Base-by-base conservation (phyloP, 352 stramenopile genomes). In the Phytophthora hibernalis region DNA sequence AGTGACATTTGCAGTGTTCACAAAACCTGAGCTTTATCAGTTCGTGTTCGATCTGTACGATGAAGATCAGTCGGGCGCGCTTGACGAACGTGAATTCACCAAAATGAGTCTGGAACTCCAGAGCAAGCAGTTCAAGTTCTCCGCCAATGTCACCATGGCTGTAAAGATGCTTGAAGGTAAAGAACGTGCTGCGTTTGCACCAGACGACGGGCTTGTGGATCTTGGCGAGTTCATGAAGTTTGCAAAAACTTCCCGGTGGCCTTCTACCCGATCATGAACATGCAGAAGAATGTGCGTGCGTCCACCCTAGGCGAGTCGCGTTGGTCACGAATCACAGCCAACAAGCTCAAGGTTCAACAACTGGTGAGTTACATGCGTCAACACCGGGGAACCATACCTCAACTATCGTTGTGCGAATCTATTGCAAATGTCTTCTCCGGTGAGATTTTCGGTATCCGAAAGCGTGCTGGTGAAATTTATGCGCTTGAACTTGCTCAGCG, bases 21-120 rank as follows among this genome's bases (percentile, higher is more conserved):
- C 81, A 18, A 86, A 86, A 26, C 76, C 80, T 5, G 83, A 92
- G 54, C 76, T 92, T 11, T 90, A 82, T 62, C 77, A 90, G 48
- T 90, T 77, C 56, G 76, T 85, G 2, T 92, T 92, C 44, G 82
- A 92, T 47, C 63, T 92, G 24, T 92, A 92, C 57, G 82, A 92
- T 45, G 70, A 66, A 22, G 83, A 90, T 38, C 62, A 79, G 22
- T 90, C 81, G 0, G 78, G 78, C 0, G 74, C 78, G 1, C 66
- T 92, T 9, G 83, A 92, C 53, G 80, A 90, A 42, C 67, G 63
- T 35, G 83, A 92, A 62, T 89, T 90, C 38, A 51, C 71, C 4
- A 76, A 80, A 30, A 82, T 92, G 81, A 90, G 80, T 62, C 64
- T 76, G 33, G 83, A 92, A 47, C 69, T 90, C 0, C 81, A 90